These are phyloP conservation scores for Plasmodium coatneyi DNA, from an alignment of 169 alveolate species.

Conservation along the genomic window DNA sequence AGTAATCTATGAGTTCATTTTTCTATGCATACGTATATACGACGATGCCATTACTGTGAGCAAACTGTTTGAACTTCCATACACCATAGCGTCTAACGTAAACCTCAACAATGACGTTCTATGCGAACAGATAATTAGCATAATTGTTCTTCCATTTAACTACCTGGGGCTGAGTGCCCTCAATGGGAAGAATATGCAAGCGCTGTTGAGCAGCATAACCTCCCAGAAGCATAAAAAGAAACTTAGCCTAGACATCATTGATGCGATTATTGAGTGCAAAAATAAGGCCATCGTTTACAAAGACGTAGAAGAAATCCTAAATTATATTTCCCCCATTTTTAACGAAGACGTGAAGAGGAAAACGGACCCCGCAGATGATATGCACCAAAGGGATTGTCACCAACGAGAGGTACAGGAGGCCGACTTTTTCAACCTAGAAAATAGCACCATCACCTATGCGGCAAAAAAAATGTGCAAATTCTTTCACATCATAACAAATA, in stretches of 20 bases:
- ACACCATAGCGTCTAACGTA: conserved; percentile 36
- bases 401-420: not conserved
- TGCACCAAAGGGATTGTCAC: not conserved
- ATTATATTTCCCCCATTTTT: conserved; percentile 45
- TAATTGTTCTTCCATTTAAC: conserved; percentile 56
- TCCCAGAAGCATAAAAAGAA: conserved; percentile 51
- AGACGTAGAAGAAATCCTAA: conserved; percentile 42
- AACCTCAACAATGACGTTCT: conserved; percentile 14
- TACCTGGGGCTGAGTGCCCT: conserved; percentile 46
- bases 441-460: conserved; percentile 8
- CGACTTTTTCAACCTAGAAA: conserved; percentile 38
- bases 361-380: not conserved
- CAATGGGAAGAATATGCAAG: conserved; percentile 40
- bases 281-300: conserved; percentile 20
- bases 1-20: conserved; percentile 61
- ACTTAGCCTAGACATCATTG: conserved; percentile 46
- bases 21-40: conserved; percentile 54
- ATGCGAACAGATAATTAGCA: conserved; percentile 39
- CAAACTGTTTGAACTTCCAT: conserved; percentile 37
- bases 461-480: conserved; percentile 59
- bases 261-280: conserved; percentile 64
- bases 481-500: conserved; percentile 62
- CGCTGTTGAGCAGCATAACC: conserved; percentile 7
- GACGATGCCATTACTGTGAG: conserved; percentile 32
- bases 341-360: conserved; percentile 15